Evolutionary conservation across 768 basidiomycete species (phyloP).

Genomic region (Harrya chromipes): DNA sequence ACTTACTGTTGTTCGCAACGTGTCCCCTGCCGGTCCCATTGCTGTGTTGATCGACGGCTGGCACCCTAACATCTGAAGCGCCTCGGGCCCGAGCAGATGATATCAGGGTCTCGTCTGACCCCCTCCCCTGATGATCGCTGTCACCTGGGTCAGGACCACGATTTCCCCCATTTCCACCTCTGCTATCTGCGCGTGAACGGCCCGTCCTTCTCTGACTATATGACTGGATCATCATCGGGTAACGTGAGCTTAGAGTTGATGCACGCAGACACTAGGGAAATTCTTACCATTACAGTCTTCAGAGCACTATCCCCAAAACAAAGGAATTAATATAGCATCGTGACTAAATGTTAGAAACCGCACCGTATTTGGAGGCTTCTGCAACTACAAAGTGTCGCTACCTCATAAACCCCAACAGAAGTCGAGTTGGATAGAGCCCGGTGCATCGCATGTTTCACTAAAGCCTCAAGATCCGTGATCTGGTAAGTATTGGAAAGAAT

Average conservation of each 20-base stretch:
- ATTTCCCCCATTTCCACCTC: slow-evolving; percentile 42
- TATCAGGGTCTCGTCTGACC: slow-evolving; percentile 32
- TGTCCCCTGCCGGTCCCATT: slow-evolving; percentile 18
- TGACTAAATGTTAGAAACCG: slow-evolving; percentile 27
- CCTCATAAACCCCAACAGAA: slow-evolving; percentile 91
- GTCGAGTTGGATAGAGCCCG: slow-evolving; percentile 78
- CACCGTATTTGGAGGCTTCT: slow-evolving; percentile 87
- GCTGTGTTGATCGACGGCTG: slow-evolving; percentile 30
- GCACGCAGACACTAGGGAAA: slow-evolving; percentile 1
- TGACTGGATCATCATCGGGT: slow-evolving; percentile 43
- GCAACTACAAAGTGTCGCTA: slow-evolving; percentile 87
- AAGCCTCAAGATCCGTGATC: slow-evolving; percentile 65
- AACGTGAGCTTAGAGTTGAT: slow-evolving; percentile 10
- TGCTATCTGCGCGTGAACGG: slow-evolving; percentile 49
- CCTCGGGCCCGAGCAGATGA: slow-evolving; percentile 50
- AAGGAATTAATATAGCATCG: slow-evolving; percentile 10
- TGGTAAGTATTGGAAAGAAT: slow-evolving; percentile 82
- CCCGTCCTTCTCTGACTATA: slow-evolving; percentile 71
- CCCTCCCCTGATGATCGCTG: slow-evolving; percentile 35
- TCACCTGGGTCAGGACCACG: slow-evolving; percentile 35
- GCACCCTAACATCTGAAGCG: slow-evolving; percentile 62
- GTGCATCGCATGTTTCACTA: slow-evolving; percentile 96
- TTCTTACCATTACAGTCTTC: slow-evolving; percentile 77
- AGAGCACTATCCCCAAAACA: slow-evolving; percentile 49
- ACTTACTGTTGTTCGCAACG: slow-evolving; percentile 28